Percentiles rank a stretch among this genome's conserved stretches.
Conservation (phyloP, 1,284 basidiomycete species). For the Rhodotorula sp. region DNA sequence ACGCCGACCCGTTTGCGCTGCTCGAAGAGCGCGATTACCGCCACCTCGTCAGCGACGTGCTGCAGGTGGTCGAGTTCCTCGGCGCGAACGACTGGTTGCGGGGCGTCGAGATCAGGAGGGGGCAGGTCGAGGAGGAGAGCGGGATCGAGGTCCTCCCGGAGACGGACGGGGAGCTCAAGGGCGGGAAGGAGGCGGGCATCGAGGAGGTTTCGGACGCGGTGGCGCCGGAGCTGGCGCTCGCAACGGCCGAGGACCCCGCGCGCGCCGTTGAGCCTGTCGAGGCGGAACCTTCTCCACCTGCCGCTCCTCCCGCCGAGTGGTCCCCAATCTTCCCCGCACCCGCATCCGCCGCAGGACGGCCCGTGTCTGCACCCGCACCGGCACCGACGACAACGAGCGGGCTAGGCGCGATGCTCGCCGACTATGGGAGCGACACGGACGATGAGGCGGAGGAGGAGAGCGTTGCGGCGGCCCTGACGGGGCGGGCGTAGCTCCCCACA, state of each 20-base stretch:
- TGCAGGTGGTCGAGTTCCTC: conserved; percentile 89
- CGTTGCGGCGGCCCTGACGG: conserved; percentile 4
- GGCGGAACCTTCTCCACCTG: not conserved
- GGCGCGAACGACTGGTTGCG: conserved; percentile 88
- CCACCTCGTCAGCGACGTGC: conserved; percentile 85
- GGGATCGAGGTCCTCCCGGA: conserved; percentile 41
- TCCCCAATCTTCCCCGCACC: too few species aligned
- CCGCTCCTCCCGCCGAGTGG: not conserved
- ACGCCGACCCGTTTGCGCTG: conserved; percentile 53
- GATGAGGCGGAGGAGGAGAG: conserved; percentile 9
- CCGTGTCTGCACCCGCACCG: too few species aligned
- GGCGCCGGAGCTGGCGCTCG: too few species aligned
- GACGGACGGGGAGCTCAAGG: not conserved
- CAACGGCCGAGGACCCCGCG: too few species aligned
- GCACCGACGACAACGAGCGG: not conserved
- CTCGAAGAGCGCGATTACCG: conserved; percentile 85
- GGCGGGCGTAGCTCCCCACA: not conserved
- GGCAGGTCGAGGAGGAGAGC: conserved; percentile 68
- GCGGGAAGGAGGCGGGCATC: not conserved
- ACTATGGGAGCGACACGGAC: conserved; percentile 23
- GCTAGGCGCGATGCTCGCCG: conserved; percentile 1
- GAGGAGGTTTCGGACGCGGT: not conserved
- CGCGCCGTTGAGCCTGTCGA: not conserved
- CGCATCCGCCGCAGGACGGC: too few species aligned
- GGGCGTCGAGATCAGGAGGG: conserved; percentile 77